Evolutionary conservation across 2,329 filamentous ascomycete species (phyloP), one percentile per base, ranked within the genome.

Genomic region (Phaeosphaeria sp.): DNA sequence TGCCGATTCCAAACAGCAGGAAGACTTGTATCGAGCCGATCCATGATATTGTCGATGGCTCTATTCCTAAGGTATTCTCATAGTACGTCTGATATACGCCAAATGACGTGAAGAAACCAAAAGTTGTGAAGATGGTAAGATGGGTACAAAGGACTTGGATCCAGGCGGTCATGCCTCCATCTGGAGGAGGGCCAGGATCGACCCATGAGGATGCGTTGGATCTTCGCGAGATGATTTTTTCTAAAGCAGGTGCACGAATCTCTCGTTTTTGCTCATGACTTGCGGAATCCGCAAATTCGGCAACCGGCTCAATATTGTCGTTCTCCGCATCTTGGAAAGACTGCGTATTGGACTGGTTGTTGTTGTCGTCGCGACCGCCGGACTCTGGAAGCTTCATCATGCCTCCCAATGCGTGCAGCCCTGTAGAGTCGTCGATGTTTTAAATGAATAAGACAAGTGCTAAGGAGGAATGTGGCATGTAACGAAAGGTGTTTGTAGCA

Each of bases 51-150:
- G 69, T 72, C 6, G 71, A 73, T 2, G 72, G 67, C 20, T 80
- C 68, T 18, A 72, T 72, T 6, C 64, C 64, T 46, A 66, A 84
- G 57, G 46, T 74, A 60, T 65, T 77, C 66, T 33, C 76, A 60
- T 87, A 87, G 69, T 83, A 82, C 3, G 80, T 80, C 59, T 87
- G 84, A 55, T 84, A 87, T 2, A 83, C 80, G 3, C 85, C 84
- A 58, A 85, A 87, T n/a, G 82, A 81, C 46, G 80, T 82, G 65
- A 83, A 79, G 57, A 81, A 83, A 3, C 60, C 78, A 80, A 85
- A 88, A 1, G 85, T 84, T 62, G 83, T 86, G 69, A 87, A 84
- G 63, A 85, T 83, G 46, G 86, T 78, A 48, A 84, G 73, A 64
- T 72, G 69, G 1, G 84, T 84, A 1, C 77, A 81, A 11, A 84